Evolutionary conservation across 192 early-diverging fungal species (phyloP), one percentile per base, ranked within the genome.

Genomic region (Paraglomus brasilianum): DNA sequence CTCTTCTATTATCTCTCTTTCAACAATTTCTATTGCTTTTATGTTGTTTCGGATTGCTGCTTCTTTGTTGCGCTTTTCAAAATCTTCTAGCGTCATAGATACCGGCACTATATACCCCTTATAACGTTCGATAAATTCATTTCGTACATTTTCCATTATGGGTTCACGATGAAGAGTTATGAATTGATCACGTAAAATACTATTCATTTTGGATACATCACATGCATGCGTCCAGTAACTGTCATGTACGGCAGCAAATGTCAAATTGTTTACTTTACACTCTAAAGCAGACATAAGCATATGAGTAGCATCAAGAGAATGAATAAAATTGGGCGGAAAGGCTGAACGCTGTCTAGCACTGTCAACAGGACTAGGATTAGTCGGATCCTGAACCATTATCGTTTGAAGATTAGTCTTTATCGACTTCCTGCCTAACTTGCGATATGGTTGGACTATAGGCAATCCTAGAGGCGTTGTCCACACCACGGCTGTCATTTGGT

Each of bases 301-400:
- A 73, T 98, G 96, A 21, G 94, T 88, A 1, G 96, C 96, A 77
- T 98, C 96, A 24, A 98, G 82, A 5, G 94, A 96, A 78, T 98
- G 96, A 74, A 98, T 93, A 82, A 93, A 98, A 83, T 98, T 98
- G 30, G 96, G 96, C 44, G 96, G 96, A 83, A 98, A 98, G 1
- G 96, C 96, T 1, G 92, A 91, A 46, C 90, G 88, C 75, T 98
- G 96, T 82, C 97, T 98, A 61, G 83, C 83, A 13, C 87, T 74
- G 81, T 98, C 93, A 24, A 97, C 93, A 17, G 94, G 91, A 36
- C 91, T 79, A 15, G 83, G 79, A 42, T 81, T 79, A 56, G 83
- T 81, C 2, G 83, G 71, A 77, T 98, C 93, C 24, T 71, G 72
- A 46, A 98, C 82, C 10, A 78, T 84, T 39, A 96, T 78, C 30